A percentile compares a stretch with the other conserved stretches of the same genome.
These are phyloP conservation scores for Exophiala sp. DNA, from an alignment of 2,329 filamentous ascomycete genomes.

Conservation along the genomic window DNA sequence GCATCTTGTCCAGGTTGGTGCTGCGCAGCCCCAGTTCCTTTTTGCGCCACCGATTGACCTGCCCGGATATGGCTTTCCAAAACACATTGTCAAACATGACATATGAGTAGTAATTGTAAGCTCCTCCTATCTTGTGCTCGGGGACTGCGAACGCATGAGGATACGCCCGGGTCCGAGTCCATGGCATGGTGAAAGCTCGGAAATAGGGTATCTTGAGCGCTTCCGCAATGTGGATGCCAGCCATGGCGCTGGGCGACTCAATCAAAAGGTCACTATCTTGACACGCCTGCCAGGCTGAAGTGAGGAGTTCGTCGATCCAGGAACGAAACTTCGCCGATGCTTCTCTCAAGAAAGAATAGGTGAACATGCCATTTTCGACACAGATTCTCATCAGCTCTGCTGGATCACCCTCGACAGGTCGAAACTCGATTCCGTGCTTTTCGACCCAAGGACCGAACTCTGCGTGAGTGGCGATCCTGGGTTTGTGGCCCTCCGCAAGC, in stretches of 20 bases:
- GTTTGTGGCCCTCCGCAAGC: slow-evolving; percentile 78
- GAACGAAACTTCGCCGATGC: slow-evolving; percentile 82
- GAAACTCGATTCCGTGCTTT: slow-evolving; percentile 91
- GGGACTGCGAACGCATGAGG: slow-evolving; percentile 94
- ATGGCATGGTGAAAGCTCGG: slow-evolving; percentile 97
- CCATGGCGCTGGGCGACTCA: slow-evolving; percentile 95
- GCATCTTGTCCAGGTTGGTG: slow-evolving; percentile 84
- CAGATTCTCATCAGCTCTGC: slow-evolving; percentile 93
- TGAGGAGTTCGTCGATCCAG: slow-evolving; percentile 89
- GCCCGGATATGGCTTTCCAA: slow-evolving; percentile 87
- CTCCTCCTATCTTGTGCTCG: slow-evolving; percentile 88
- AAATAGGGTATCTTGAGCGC: slow-evolving; percentile 92
- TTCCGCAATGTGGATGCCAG: slow-evolving; percentile 94
- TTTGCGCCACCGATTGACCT: slow-evolving; percentile 91
- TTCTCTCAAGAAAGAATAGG: slow-evolving; percentile 81
- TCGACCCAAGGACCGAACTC: slow-evolving; percentile 90
- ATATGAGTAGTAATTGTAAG: slow-evolving; percentile 93
- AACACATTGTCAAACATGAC: slow-evolving; percentile 96
- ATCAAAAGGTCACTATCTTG: slow-evolving; percentile 86
- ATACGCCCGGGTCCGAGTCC: slow-evolving; percentile 92
- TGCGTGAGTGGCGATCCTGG: slow-evolving; percentile 83
- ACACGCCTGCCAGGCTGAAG: slow-evolving; percentile 77
- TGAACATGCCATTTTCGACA: slow-evolving; percentile 97
- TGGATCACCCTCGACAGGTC: slow-evolving; percentile 82
- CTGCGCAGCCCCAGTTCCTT: slow-evolving; percentile 72